Evolutionary conservation across 2,329 filamentous ascomycete species (phyloP).

Genomic region (Aphanoascus verrucosus): DNA sequence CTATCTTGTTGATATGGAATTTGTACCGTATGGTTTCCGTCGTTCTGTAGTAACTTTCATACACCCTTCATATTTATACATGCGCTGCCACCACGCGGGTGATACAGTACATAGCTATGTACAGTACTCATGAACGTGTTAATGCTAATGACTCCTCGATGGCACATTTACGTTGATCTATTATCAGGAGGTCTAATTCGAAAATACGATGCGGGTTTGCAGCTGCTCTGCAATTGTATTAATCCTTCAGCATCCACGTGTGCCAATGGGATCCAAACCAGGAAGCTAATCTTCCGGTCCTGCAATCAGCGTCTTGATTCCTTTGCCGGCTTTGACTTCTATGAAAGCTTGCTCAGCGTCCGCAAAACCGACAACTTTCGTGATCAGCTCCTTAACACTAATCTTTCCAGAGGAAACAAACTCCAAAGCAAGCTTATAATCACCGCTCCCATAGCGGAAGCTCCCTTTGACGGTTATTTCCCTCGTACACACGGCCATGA

Average conservation of each 20-base stretch:
- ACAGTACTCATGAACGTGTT: too few species aligned
- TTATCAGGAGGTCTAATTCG: too few species aligned
- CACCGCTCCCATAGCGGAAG: conserved; percentile 80
- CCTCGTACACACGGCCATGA: conserved; percentile 80
- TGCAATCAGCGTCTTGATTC: conserved; percentile 40
- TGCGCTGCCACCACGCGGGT: too few species aligned
- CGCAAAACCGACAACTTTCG: conserved; percentile 63
- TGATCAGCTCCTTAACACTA: conserved; percentile 66
- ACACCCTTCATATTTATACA: too few species aligned
- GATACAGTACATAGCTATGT: too few species aligned
- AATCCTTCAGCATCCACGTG: background rate
- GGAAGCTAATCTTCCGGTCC: conserved; percentile 23
- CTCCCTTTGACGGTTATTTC: conserved; percentile 78
- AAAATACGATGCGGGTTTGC: background rate
- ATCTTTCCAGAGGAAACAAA: conserved; percentile 64
- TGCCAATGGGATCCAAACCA: background rate
- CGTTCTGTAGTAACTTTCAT: background rate
- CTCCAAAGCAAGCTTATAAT: conserved; percentile 74
- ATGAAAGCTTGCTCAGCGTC: conserved; percentile 79
- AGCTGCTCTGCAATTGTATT: background rate
- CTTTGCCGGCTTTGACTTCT: conserved; percentile 72
- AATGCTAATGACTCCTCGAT: too few species aligned
- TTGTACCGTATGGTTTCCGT: background rate
- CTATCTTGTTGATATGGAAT: background rate
- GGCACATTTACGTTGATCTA: too few species aligned